These are phyloP conservation scores for Takashimella koratensis DNA, from an alignment of 1,284 basidiomycete species.

Conservation along the genomic window DNA sequence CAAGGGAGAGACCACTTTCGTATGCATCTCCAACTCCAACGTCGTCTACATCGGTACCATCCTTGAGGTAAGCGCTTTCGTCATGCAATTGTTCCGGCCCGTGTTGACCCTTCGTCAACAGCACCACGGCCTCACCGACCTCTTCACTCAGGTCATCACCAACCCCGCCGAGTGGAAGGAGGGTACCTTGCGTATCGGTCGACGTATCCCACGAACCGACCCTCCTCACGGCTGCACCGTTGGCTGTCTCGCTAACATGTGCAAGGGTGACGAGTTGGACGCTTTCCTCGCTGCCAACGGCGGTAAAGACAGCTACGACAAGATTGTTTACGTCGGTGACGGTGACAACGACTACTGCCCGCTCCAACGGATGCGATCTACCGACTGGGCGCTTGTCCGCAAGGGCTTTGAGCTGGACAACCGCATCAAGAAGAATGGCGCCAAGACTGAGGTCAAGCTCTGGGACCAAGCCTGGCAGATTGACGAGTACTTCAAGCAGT, in stretches of 20 bases:
- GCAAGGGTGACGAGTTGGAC: slow-evolving; percentile 91
- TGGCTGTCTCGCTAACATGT: slow-evolving; percentile 96
- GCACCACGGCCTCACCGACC: slow-evolving; percentile 66
- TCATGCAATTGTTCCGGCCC: slow-evolving; percentile 1
- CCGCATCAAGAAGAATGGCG: slow-evolving; percentile 67
- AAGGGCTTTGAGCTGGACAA: slow-evolving; percentile 69
- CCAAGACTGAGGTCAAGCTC: slow-evolving; percentile 68
- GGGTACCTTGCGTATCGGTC: slow-evolving; percentile 70
- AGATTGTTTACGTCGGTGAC: slow-evolving; percentile 88
- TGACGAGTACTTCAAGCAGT: slow-evolving; percentile 58
- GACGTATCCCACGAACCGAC: slow-evolving; percentile 69
- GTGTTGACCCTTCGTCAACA: slow-evolving; percentile 35
- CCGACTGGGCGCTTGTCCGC: slow-evolving; percentile 60
- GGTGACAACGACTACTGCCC: slow-evolving; percentile 96
- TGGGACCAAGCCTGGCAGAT: slow-evolving; percentile 95
- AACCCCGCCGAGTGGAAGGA: slow-evolving; percentile 83
- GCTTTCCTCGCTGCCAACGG: slow-evolving; percentile 69
- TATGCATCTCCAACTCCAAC: slow-evolving; percentile 93
- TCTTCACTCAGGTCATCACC: slow-evolving; percentile 85
- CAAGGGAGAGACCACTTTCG: slow-evolving; percentile 67
- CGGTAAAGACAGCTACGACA: slow-evolving; percentile 62
- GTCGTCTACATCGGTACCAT: slow-evolving; percentile 87
- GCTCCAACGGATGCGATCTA: slow-evolving; percentile 72
- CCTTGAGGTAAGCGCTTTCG: slow-evolving; percentile 59
- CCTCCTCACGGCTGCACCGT: slow-evolving; percentile 80